Evolutionary conservation across 192 early-diverging fungal species (phyloP).

Genomic region (Diversispora epigaea): DNA sequence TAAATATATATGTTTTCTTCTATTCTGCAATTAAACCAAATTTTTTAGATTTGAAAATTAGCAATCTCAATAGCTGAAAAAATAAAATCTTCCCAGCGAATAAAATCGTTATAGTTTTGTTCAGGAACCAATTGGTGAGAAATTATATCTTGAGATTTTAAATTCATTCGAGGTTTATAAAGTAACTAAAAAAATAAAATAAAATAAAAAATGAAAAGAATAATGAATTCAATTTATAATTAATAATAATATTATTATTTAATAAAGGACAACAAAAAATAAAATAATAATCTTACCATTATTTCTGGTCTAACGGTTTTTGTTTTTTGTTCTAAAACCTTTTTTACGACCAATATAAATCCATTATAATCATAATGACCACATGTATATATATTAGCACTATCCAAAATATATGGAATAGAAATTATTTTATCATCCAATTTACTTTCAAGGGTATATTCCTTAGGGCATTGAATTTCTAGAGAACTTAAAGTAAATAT

Average conservation of each 20-base stretch:
- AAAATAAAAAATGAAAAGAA: neutral
- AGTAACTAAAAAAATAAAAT: neutral
- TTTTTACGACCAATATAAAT: neutral
- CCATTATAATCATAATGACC: slow-evolving; percentile 13
- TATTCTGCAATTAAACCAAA: neutral
- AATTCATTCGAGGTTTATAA: too few relatives aligned
- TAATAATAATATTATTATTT: neutral
- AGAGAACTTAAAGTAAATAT: neutral
- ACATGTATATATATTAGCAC: slow-evolving; percentile 5
- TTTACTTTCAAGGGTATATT: neutral
- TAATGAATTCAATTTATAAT: neutral
- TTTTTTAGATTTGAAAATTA: neutral
- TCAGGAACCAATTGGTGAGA: too few relatives aligned
- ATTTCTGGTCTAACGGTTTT: neutral
- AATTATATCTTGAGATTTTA: too few relatives aligned
- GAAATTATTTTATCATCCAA: neutral
- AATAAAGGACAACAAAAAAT: too few relatives aligned
- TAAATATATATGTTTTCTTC: neutral
- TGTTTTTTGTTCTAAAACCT: slow-evolving; percentile 16
- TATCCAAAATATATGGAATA: slow-evolving; percentile 2
- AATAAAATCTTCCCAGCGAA: neutral
- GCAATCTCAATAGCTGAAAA: neutral
- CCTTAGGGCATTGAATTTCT: slow-evolving; percentile 2
- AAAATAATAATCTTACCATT: neutral
- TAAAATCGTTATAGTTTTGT: neutral